Base-by-base conservation (phyloP, 2,329 filamentous ascomycete genomes). In the Neopestalotiopsis rosae region DNA sequence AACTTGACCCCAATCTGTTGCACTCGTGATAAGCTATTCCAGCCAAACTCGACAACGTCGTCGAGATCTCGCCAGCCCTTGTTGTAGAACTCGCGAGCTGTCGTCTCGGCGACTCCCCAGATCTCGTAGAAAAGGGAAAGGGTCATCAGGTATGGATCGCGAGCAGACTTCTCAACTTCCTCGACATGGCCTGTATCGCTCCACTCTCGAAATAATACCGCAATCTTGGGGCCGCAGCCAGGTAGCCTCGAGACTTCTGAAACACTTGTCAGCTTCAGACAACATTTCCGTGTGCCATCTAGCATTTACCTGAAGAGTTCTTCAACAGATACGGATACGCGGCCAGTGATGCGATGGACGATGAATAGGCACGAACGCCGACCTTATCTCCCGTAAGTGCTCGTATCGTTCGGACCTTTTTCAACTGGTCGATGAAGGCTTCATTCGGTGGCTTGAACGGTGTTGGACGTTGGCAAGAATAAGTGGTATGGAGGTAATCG, bases 1-100 rank as follows among this genome's bases (percentile, higher is more conserved):
- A 91, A 98, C 78, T 98, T 98, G 59, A 98, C 84, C 0, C 96
- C 95, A 67, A 98, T 97, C 78, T 98, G 94, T 79, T 98, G 95
- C 1, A 94, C 92, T 13, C 94, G 89, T 0, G 87, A 91, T 1
- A 98, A 84, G 0, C 80, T 85, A 24, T 84, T 78, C 95, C 95
- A 98, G 12, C 93, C 94, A 74, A 90, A 87, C 75, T 97, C 92
- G 56, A 97, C 85, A 3, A 98, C 83, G 74, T 98, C 95, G 74
- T 98, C 94, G 0, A 97, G 83, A 69, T 96, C 92, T 69, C 89
- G 87, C 93, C 94, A 98, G 34, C 93, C 88, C 71, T 89, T 90
- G 17, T 89, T 87, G 78, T 95, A 96, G 74, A 97, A 97, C 1
- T 95, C 89, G 17, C 91, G 86, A 0, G 95, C 95, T 0, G 92